phyloP scores from a whole-genome alignment of 1,284 basidiomycete genomes.

The Inonotus hispidus region DNA sequence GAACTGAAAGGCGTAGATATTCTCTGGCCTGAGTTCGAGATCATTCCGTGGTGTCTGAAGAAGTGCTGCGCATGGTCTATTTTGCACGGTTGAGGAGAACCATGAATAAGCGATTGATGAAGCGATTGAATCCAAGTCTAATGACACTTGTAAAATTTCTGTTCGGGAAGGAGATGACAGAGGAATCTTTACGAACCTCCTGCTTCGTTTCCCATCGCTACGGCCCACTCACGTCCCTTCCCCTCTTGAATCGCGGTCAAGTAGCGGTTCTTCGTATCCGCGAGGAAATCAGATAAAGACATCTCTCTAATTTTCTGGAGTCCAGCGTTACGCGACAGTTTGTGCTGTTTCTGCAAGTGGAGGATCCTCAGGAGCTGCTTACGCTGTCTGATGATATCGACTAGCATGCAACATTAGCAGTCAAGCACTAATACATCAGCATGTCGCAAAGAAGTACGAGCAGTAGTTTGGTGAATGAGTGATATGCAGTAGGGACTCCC shows the following conservation, averaged over 20 bases:
- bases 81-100: slow-evolving; percentile 48
- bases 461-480: neutral
- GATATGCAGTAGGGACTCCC: too few relatives aligned
- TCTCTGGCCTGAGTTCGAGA: slow-evolving; percentile 81
- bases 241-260: slow-evolving; percentile 38
- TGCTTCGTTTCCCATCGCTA: slow-evolving; percentile 90
- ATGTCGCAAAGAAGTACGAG: neutral
- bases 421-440: neutral
- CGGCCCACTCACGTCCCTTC: slow-evolving; percentile 59
- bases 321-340: too few relatives aligned
- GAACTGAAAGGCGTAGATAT: slow-evolving; percentile 65
- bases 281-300: slow-evolving; percentile 32
- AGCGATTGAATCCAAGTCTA: slow-evolving; percentile 86
- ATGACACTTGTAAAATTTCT: neutral
- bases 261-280: slow-evolving; percentile 39
- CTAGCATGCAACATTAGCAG: neutral
- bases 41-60: slow-evolving; percentile 67
- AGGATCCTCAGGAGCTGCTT: neutral
- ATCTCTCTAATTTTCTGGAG: neutral
- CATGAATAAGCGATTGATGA: slow-evolving; percentile 81
- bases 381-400: neutral
- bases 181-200: slow-evolving; percentile 56
- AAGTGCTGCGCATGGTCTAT: slow-evolving; percentile 62
- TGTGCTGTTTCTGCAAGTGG: neutral
- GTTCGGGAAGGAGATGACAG: neutral